Evolutionary conservation across 2,329 filamentous ascomycete genomes (phyloP), one percentile per base, ranked within the genome.

Genomic region (Clonostachys sp.): DNA sequence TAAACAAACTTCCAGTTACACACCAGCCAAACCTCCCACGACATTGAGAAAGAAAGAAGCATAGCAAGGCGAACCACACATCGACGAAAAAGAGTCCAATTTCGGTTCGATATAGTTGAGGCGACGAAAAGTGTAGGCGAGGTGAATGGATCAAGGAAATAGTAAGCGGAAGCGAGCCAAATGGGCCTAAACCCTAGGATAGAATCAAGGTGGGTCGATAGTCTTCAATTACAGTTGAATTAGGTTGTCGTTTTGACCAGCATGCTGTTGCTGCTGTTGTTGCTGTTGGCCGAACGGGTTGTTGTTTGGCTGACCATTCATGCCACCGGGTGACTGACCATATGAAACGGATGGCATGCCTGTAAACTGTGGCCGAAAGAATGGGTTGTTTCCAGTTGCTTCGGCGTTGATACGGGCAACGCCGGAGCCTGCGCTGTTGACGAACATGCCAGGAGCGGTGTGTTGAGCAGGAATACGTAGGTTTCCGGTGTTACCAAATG

Each of bases 401-500:
- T 91, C 74, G 46, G 75, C 63, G 50, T 74, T 88, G 41, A 96
- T 68, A 49, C 81, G 80, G 56, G 83, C 82, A 48, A 89, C 71
- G n/a, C 89, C 89, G 36, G 86, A 77, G 44, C 94, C 94, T 7
- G 94, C 91, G 50, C 89, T 95, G 71, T 99, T 99, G 70, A 99
- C 86, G 64, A 97, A 99, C 0, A 89, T 95, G 24, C 92, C 94
- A 0, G 94, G 94, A 2, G 94, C 91, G 1, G 94, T 99, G 66
- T 99, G 94, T 64, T 99, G 94, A 3, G 94, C 85, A 2, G 94
- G 94, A 53, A 99, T 95, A 66, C 94, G 91, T 42, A 96, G 77
- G 54, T 97, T 89, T 55, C 94, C 94, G n/a, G 89, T 89, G 65
- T 99, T 99, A 54, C 94, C 94, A 64, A 95, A 99, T 0, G 94